Evolutionary conservation across 257 asterid species (phyloP).

Genomic region (Petrea volubilis): DNA sequence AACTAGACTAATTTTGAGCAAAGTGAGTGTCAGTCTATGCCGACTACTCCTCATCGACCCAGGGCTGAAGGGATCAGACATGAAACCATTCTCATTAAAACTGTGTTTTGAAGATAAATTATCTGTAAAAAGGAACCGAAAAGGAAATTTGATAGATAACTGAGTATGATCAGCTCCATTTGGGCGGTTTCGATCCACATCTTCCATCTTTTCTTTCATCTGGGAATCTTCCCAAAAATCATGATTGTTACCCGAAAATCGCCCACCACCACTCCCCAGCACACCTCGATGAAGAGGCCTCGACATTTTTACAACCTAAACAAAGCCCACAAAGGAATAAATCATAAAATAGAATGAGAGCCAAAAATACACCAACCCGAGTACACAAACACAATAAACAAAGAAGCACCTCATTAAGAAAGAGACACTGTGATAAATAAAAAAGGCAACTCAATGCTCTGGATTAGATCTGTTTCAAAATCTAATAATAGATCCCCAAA

Average conservation of each 20-base stretch:
- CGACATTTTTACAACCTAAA: slow-evolving; percentile 65
- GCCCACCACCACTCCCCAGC: slow-evolving; percentile 69
- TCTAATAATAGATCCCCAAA: slow-evolving; percentile 28
- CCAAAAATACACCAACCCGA: slow-evolving; percentile 1
- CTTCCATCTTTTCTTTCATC: slow-evolving; percentile 79
- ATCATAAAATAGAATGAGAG: slow-evolving; percentile 20
- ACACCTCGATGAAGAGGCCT: slow-evolving; percentile 94
- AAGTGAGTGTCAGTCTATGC: slow-evolving; percentile 51
- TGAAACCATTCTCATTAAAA: slow-evolving; percentile 62
- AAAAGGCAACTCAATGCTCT: slow-evolving; percentile 7
- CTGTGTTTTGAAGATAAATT: slow-evolving; percentile 58
- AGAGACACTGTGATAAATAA: background rate
- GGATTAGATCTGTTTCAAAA: slow-evolving; percentile 29
- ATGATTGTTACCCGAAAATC: slow-evolving; percentile 50
- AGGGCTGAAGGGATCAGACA: slow-evolving; percentile 68
- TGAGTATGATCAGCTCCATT: slow-evolving; percentile 44
- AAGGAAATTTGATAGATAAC: slow-evolving; percentile 53
- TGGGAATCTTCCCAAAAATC: slow-evolving; percentile 78
- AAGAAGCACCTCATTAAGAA: background rate
- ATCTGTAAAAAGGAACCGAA: slow-evolving; percentile 54
- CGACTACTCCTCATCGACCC: slow-evolving; percentile 59
- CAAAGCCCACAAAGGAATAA: slow-evolving; percentile 32
- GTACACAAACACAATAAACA: slow-evolving; percentile 13
- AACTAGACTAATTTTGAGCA: slow-evolving; percentile 74
- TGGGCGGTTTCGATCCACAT: slow-evolving; percentile 45